Evolutionary conservation across 2,329 filamentous ascomycete genomes (phyloP).

Genomic region (Capronia americana): DNA sequence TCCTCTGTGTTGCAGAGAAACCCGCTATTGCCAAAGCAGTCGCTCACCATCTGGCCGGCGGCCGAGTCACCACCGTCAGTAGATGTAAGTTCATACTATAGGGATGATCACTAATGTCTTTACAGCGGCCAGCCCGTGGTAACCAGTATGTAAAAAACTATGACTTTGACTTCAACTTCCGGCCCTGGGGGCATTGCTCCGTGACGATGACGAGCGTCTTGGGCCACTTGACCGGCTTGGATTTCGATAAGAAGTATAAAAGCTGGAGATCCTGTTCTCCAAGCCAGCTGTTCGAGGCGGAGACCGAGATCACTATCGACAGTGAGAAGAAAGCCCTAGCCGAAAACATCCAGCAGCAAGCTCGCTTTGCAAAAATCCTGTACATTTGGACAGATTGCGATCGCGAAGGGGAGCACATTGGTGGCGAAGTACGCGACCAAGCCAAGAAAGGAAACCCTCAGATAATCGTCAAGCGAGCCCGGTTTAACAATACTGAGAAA

Average conservation of each 20-base stretch:
- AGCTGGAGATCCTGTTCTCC: constrained; percentile 84
- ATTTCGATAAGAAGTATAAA: constrained; percentile 76
- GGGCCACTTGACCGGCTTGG: constrained; percentile 82
- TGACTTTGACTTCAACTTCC: constrained; percentile 86
- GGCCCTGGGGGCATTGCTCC: constrained; percentile 76
- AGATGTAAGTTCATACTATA: neutral
- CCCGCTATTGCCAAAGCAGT: constrained; percentile 96
- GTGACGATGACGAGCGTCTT: constrained; percentile 94
- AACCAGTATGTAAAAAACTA: constrained; percentile 92
- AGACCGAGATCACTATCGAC: constrained; percentile 71
- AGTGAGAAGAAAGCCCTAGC: constrained; percentile 83
- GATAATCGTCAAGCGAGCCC: constrained; percentile 82
- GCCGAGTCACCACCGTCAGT: constrained; percentile 71
- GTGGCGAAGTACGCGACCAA: constrained; percentile 83
- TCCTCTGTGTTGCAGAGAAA: constrained; percentile 83
- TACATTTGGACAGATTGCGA: constrained; percentile 99
- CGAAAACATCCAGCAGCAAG: constrained; percentile 81
- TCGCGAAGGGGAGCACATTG: constrained; percentile 95
- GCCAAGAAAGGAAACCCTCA: constrained; percentile 74
- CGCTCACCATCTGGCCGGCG: constrained; percentile 84
- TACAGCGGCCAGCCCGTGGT: constrained; percentile 69
- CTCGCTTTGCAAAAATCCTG: constrained; percentile 72
- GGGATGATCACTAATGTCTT: constrained; percentile 10
- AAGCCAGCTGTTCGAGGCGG: constrained; percentile 78
- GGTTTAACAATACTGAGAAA: constrained; percentile 94